Conservation (phyloP, 164 flowering plant species). For the Magnolia sinica region DNA sequence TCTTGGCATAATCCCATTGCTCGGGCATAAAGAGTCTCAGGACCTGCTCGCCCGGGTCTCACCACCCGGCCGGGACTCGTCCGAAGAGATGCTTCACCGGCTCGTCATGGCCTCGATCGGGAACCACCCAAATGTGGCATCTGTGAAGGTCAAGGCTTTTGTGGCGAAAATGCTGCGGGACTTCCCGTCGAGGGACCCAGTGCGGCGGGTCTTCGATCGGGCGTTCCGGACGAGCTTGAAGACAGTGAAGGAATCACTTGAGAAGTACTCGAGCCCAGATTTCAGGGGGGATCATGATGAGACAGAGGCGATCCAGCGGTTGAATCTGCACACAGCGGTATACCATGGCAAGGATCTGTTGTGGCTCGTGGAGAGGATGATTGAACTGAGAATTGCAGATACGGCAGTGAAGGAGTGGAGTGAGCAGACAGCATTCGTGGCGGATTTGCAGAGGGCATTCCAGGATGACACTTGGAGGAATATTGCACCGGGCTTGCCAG, state of each 20-base stretch:
- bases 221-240: conserved; percentile 61
- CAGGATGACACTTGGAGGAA: conserved; percentile 80
- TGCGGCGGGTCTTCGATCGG: conserved; percentile 62
- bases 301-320: conserved; percentile 87
- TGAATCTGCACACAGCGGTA: conserved; percentile 73
- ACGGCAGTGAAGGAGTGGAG: conserved; percentile 79
- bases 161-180: conserved; percentile 81
- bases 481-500: conserved; percentile 74
- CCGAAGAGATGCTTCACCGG: conserved; percentile 74
- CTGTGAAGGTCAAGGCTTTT: conserved; percentile 75
- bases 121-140: conserved; percentile 58
- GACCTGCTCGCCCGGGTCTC: conserved; percentile 69
- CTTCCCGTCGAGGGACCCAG: conserved; percentile 59
- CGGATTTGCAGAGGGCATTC: conserved; percentile 79
- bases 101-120: conserved; percentile 57
- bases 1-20: conserved; percentile 47
- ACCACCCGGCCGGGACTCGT: conserved; percentile 29
- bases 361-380: conserved; percentile 96
- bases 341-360: conserved; percentile 66
- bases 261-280: conserved; percentile 72
- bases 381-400: conserved; percentile 84
- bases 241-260: conserved; percentile 64
- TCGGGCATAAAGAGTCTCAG: conserved; percentile 54
- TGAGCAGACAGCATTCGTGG: conserved; percentile 56
- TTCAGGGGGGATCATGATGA: conserved; percentile 75